These are phyloP conservation scores for Endoconidiophora polonica DNA, from an alignment of 2,329 filamentous ascomycete species.

Conservation along the genomic window DNA sequence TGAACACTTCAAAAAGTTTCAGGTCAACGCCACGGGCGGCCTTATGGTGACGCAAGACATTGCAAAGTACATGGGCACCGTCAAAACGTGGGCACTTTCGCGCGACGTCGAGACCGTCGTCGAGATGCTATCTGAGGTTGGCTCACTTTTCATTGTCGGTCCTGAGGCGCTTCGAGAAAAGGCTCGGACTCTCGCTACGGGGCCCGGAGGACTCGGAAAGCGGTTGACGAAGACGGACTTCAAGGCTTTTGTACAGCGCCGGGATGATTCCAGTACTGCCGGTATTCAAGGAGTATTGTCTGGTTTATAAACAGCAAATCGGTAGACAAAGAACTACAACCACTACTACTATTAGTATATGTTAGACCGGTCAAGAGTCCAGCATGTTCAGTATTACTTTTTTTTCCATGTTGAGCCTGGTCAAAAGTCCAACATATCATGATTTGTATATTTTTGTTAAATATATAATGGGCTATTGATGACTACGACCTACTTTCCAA, in stretches of 20 bases:
- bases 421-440: too few species aligned
- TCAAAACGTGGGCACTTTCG: constrained; percentile 64
- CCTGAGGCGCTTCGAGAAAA: constrained; percentile 60
- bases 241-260: constrained; percentile 65
- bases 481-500: too few species aligned
- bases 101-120: constrained; percentile 53
- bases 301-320: constrained; percentile 27
- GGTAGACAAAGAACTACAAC: background rate
- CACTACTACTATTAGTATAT: too few species aligned
- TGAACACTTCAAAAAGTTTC: constrained; percentile 87
- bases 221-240: constrained; percentile 53
- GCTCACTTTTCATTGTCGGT: constrained; percentile 87
- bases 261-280: constrained; percentile 67
- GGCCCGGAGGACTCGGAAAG: constrained; percentile 27
- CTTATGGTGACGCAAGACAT: constrained; percentile 95
- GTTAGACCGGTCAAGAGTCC: too few species aligned
- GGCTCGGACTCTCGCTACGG: constrained; percentile 39
- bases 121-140: constrained; percentile 82
- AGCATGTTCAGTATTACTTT: too few species aligned
- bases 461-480: too few species aligned
- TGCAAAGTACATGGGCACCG: constrained; percentile 73
- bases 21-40: constrained; percentile 80
- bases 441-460: too few species aligned
- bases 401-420: too few species aligned
- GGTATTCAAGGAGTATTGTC: constrained; percentile 73